Conservation (phyloP, 2,329 filamentous ascomycete species). For the Penicillium hesseltinei region DNA sequence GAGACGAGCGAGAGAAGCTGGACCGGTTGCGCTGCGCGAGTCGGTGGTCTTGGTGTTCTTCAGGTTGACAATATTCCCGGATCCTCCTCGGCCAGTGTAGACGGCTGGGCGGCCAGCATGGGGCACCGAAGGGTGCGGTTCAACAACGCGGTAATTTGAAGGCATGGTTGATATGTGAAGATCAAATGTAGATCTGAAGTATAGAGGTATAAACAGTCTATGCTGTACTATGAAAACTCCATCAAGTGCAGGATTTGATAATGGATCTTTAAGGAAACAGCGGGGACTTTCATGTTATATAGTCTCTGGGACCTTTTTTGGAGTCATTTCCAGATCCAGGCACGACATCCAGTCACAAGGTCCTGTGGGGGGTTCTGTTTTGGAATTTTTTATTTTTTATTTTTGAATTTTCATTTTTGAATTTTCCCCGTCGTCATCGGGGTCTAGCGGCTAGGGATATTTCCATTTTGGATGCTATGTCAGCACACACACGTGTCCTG, state of each 20-base stretch:
- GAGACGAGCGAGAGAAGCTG: slow-evolving; percentile 53
- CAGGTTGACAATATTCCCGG: slow-evolving; percentile 57
- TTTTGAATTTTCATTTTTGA: neutral
- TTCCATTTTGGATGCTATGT: slow-evolving; percentile 6
- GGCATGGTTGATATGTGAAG: slow-evolving; percentile 30
- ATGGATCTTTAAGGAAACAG: slow-evolving; percentile 10
- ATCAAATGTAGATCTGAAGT: slow-evolving; percentile 8
- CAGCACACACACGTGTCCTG: slow-evolving; percentile 9
- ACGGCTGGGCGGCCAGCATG: slow-evolving; percentile 49
- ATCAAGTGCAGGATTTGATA: slow-evolving; percentile 5
- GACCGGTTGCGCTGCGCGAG: slow-evolving; percentile 43
- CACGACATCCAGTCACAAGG: slow-evolving; percentile 25
- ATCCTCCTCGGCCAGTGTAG: slow-evolving; percentile 57
- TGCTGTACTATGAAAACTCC: slow-evolving; percentile 7
- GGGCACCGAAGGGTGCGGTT: slow-evolving; percentile 60
- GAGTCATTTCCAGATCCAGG: slow-evolving; percentile 18
- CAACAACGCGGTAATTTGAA: slow-evolving; percentile 55
- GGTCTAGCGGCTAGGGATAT: slow-evolving; percentile 8
- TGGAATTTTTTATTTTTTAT: slow-evolving; percentile 5
- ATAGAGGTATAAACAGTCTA: slow-evolving; percentile 8
- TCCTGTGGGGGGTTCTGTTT: slow-evolving; percentile 16
- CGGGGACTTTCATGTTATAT: slow-evolving; percentile 19
- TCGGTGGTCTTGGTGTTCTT: slow-evolving; percentile 52
- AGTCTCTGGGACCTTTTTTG: slow-evolving; percentile 10
- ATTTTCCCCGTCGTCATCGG: slow-evolving; percentile 12